These are phyloP conservation scores for Penicillium roqueforti DNA, from an alignment of 495 filamentous ascomycete species.

Conservation along the genomic window DNA sequence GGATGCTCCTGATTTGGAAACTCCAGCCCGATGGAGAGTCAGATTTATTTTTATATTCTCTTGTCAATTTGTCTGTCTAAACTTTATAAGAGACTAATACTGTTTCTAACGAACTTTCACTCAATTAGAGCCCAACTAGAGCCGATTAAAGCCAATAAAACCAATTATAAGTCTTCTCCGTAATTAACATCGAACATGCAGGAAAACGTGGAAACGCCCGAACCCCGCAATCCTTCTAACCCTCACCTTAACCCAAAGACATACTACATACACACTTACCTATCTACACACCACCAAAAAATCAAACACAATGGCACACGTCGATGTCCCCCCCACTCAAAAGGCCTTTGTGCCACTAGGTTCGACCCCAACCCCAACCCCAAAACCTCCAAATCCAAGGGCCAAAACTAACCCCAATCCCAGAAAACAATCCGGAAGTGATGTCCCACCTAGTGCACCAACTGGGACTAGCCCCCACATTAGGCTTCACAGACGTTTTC, in stretches of 20 bases:
- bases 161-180: too few relatives aligned
- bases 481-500: slow-evolving; percentile 80
- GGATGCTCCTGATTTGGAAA: too few relatives aligned
- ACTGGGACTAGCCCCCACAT: slow-evolving; percentile 62
- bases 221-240: background rate
- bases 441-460: slow-evolving; percentile 71
- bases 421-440: slow-evolving; percentile 72
- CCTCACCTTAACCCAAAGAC: background rate
- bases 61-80: too few relatives aligned
- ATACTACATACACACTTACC: background rate
- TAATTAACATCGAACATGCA: too few relatives aligned
- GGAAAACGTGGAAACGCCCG: background rate
- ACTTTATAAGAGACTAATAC: background rate
- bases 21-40: too few relatives aligned
- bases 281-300: background rate
- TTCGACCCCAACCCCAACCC: slow-evolving; percentile 18
- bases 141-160: too few relatives aligned
- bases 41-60: too few relatives aligned
- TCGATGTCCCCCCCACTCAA: slow-evolving; percentile 35
- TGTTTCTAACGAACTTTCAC: background rate
- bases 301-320: slow-evolving; percentile 30
- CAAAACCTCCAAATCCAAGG: background rate
- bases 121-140: background rate
- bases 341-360: slow-evolving; percentile 51
- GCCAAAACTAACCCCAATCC: slow-evolving; percentile 15